Evolutionary conservation across 108 stramenopile genomes (phyloP).

Genomic region (Cyclotella choctawhatcheeana): DNA sequence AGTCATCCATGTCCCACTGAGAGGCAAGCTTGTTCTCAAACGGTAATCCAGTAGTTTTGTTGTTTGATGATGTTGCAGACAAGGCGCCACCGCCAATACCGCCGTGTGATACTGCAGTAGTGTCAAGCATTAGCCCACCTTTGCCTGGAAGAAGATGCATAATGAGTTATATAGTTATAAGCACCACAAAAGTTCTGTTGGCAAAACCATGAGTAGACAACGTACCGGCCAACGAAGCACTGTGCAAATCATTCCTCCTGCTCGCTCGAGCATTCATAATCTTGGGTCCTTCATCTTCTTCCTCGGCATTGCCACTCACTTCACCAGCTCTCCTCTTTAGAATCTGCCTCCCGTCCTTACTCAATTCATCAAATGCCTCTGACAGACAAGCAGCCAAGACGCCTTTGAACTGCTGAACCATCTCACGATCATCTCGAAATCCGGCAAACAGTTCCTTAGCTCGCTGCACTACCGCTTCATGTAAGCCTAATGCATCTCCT

Average conservation of each 20-base stretch:
- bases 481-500: constrained; percentile 82
- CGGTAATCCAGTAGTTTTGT: constrained; percentile 32
- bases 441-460: constrained; percentile 90
- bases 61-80: constrained; percentile 21
- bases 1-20: constrained; percentile 84
- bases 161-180: neutral
- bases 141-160: constrained; percentile 50
- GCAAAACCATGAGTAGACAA: neutral
- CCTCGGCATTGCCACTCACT: constrained; percentile 28
- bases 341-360: constrained; percentile 64
- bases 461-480: constrained; percentile 85
- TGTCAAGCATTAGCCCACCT: constrained; percentile 77
- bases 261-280: constrained; percentile 58
- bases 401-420: constrained; percentile 83
- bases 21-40: constrained; percentile 68
- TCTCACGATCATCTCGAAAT: constrained; percentile 91
- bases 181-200: neutral
- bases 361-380: constrained; percentile 85
- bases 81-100: constrained; percentile 31
- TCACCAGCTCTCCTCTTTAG: constrained; percentile 69
- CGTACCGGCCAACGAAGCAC: constrained; percentile 58
- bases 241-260: constrained; percentile 79
- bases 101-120: constrained; percentile 38
- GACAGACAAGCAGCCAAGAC: constrained; percentile 84
- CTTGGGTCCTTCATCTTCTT: constrained; percentile 19